Evolutionary conservation across 352 stramenopile genomes (phyloP).

Genomic region (Globisporangium paddicum): DNA sequence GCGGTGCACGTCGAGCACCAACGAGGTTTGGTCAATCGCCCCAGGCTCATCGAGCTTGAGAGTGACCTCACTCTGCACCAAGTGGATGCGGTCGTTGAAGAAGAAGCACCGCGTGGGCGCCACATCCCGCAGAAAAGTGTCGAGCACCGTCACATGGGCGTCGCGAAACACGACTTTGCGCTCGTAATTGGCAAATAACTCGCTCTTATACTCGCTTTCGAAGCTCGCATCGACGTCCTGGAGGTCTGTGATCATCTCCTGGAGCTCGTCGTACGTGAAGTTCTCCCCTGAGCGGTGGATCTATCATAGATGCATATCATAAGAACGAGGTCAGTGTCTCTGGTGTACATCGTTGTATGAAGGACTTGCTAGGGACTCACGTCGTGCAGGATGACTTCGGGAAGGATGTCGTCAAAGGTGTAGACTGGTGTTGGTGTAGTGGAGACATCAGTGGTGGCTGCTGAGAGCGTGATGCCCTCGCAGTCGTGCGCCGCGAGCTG

Average conservation of each 20-base stretch:
- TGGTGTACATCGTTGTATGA: background rate
- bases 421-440: background rate
- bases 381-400: slow-evolving; percentile 60
- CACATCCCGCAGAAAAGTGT: slow-evolving; percentile 38
- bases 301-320: slow-evolving; percentile 15
- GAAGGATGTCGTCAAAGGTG: slow-evolving; percentile 52
- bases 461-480: slow-evolving; percentile 42
- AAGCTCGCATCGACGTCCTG: slow-evolving; percentile 50
- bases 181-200: slow-evolving; percentile 54
- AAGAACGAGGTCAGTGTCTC: too few species aligned
- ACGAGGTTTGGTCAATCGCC: slow-evolving; percentile 30
- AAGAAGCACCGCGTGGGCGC: slow-evolving; percentile 53
- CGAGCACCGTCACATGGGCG: slow-evolving; percentile 53
- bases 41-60: slow-evolving; percentile 12
- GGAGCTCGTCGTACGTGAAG: slow-evolving; percentile 63
- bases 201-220: slow-evolving; percentile 45
- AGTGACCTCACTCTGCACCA: slow-evolving; percentile 70
- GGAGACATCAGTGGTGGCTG: background rate
- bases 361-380: slow-evolving; percentile 20
- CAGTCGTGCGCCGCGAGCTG: slow-evolving; percentile 49
- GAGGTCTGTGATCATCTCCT: slow-evolving; percentile 54
- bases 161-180: slow-evolving; percentile 45
- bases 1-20: slow-evolving; percentile 69
- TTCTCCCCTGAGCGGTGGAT: slow-evolving; percentile 74
- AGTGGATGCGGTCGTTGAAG: slow-evolving; percentile 65